Evolutionary conservation across 1,284 basidiomycete genomes (phyloP), one percentile per base, ranked within the genome.

Genomic region (Cryptococcus jaspeensis): DNA sequence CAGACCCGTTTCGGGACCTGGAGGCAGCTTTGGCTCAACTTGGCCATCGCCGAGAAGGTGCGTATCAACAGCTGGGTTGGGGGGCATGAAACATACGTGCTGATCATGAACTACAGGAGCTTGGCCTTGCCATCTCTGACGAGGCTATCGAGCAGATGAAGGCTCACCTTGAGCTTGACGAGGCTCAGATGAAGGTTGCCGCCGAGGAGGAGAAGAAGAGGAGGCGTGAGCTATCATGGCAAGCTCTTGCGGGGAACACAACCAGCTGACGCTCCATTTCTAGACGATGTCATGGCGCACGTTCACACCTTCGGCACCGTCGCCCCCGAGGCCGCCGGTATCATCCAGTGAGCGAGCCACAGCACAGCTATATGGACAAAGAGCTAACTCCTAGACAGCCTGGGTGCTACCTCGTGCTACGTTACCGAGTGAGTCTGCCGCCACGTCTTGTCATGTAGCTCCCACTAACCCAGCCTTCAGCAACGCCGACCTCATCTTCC

Each of bases 391-490:
- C n/a, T 42, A 42, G 62, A 39, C 64, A 92, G 90, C 75, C 80
- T 98, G 39, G 95, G 96, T 49, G 95, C 95, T 41, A 99, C 95
- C 7, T 97, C 94, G 5, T 99, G 95, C 81, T 99, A 94, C 79
- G 95, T 99, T 47, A 99, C 95, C 32, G 95, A 99, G 90, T 93
- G 66, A 66, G 87, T 79, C 32, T 55, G n/a, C 8, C 18, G 49
- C 37, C 18, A 23, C 18, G 32, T 38, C 40, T 20, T 40, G 16
- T 16, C 22, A 28, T n/a, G 35, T 16, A 44, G 37, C 32, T 51
- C n/a, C 28, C n/a, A 23, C n/a, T 23, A 44, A 50, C 45, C 28
- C 40, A 43, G 23, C 35, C 22, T 37, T 42, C 64, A 93, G 90
- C 80, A 97, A 97, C 75, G 92, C 95, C 50, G 95, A 99, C 80